Conservation (phyloP, 1,139 yeast genomes). For the Pichia sp. region DNA sequence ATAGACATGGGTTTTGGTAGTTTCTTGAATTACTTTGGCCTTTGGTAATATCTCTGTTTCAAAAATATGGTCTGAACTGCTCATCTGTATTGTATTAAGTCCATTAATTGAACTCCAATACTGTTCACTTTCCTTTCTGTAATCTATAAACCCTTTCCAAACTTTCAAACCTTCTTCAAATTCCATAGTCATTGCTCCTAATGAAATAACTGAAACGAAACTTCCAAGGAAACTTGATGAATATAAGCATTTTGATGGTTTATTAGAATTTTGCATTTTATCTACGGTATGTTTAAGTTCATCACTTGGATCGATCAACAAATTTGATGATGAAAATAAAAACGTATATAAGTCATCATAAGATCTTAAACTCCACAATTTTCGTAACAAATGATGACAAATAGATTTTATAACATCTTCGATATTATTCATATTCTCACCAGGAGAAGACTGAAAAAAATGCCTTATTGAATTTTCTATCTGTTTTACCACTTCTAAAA, state of each 20-base stretch:
- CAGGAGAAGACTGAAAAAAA: conserved; percentile 8
- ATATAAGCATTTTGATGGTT: conserved; percentile 25
- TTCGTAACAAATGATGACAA: conserved; percentile 14
- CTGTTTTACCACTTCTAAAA: conserved; percentile 22
- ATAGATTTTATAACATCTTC: conserved; percentile 24
- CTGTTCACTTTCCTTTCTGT: conserved; percentile 35
- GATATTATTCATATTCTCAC: conserved; percentile 12
- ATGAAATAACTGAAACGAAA: conserved; percentile 37
- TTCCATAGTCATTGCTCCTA: conserved; percentile 47
- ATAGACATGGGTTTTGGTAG: conserved; percentile 7
- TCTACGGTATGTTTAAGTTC: conserved; percentile 5
- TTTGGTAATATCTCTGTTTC: conserved; percentile 2
- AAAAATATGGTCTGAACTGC: neutral
- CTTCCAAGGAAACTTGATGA: conserved; percentile 37
- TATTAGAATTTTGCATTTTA: conserved; percentile 16
- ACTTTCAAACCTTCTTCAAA: conserved; percentile 51
- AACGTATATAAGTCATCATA: conserved; percentile 28
- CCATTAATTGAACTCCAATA: conserved; percentile 16
- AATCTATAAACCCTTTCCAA: conserved; percentile 50
- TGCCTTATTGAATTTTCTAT: conserved; percentile 15
- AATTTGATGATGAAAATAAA: conserved; percentile 18
- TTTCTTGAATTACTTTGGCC: conserved; percentile 17
- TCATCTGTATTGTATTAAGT: neutral
- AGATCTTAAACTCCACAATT: conserved; percentile 25
- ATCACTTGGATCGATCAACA: conserved; percentile 25